phyloP scores from a whole-genome alignment of 176 grass and related monocot genomes.

The Oryza punctata region DNA sequence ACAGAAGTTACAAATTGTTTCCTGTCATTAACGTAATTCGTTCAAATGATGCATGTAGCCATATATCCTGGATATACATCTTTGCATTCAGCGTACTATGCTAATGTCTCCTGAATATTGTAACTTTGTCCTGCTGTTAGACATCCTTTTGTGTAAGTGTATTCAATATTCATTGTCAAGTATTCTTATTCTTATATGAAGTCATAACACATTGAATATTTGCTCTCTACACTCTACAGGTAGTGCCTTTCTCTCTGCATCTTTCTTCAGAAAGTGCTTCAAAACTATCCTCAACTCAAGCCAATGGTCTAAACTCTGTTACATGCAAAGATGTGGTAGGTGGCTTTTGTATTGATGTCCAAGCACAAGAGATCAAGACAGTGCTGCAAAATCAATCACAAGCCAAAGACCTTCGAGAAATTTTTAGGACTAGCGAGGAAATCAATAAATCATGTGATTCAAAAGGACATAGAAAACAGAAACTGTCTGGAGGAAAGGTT shows the following conservation, averaged over 20 bases:
- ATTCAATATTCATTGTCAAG: neutral
- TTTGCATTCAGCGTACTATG: neutral
- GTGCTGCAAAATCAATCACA: conserved; percentile 10
- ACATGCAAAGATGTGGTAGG: conserved; percentile 7
- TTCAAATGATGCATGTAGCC: no score
- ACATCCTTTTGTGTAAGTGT: neutral
- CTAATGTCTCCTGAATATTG: neutral
- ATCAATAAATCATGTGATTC: conserved; percentile 33
- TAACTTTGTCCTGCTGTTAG: neutral
- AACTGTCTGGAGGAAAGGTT: conserved; percentile 25
- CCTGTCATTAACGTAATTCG: neutral
- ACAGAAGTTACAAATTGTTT: neutral
- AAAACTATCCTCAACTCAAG: conserved; percentile 38
- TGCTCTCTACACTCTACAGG: conserved; percentile 37
- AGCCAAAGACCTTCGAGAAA: conserved; percentile 22
- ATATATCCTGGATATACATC: neutral
- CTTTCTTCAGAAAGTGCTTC: conserved; percentile 65
- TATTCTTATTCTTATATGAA: neutral
- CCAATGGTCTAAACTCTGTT: conserved; percentile 39
- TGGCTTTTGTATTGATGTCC: conserved; percentile 34
- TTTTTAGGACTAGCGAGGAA: conserved; percentile 25
- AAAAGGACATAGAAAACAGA: conserved; percentile 33
- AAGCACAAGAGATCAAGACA: conserved; percentile 33
- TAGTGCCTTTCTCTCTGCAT: conserved; percentile 58
- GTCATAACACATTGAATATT: conserved; percentile 10